phyloP scores from a whole-genome alignment of 106 monocot genomes.

The Allium fistulosum region DNA sequence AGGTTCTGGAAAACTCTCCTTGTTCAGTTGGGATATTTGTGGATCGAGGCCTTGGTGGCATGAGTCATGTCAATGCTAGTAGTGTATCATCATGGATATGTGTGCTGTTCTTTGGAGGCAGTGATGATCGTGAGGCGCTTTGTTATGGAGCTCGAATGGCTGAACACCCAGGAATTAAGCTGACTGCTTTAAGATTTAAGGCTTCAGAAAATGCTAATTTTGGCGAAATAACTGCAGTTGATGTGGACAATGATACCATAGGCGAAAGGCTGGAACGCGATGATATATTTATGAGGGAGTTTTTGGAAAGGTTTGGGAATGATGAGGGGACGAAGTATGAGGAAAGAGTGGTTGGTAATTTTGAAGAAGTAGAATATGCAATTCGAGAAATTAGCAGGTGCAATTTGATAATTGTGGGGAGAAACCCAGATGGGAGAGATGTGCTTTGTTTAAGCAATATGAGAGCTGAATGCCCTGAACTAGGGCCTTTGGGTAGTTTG shows the following conservation, averaged over 20 bases:
- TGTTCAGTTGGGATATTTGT: slow-evolving; percentile 49
- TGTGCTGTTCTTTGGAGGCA: slow-evolving; percentile 28
- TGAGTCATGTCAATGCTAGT: slow-evolving; percentile 13
- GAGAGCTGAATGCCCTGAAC: slow-evolving; percentile 16
- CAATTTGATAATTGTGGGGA: slow-evolving; percentile 17
- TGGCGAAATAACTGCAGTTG: background rate
- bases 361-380: slow-evolving; percentile 1
- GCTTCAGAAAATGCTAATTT: background rate
- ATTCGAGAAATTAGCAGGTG: slow-evolving; percentile 1
- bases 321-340: slow-evolving; percentile 2
- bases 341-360: slow-evolving; percentile 1
- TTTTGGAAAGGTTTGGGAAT: slow-evolving; percentile 2
- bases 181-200: slow-evolving; percentile 14
- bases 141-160: slow-evolving; percentile 24
- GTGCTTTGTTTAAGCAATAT: background rate
- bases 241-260: slow-evolving; percentile 4
- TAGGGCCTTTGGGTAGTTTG: slow-evolving; percentile 18
- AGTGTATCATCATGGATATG: slow-evolving; percentile 8
- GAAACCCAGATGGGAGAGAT: background rate
- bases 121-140: slow-evolving; percentile 29
- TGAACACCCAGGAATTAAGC: slow-evolving; percentile 25
- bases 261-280: background rate
- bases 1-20: slow-evolving; percentile 22
- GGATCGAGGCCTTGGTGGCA: slow-evolving; percentile 29
- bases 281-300: background rate